A percentile compares a stretch with the other conserved stretches of the same genome.
Evolutionary conservation across 768 basidiomycete genomes (phyloP).

Genomic region (Lanmaoa pseudosensibilis): DNA sequence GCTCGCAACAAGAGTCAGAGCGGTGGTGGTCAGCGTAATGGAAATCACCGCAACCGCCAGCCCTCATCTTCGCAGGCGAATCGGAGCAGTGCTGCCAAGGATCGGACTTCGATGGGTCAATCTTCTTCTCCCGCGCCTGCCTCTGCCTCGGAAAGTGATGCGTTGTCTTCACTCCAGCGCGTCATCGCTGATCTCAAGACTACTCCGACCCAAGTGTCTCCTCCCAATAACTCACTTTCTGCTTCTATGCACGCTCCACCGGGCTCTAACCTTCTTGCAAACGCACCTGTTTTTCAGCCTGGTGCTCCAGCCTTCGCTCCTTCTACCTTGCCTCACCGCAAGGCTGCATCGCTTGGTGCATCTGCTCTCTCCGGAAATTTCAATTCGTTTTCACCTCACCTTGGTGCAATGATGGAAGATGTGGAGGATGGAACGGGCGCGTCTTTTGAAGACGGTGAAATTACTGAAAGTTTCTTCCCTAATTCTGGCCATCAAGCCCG

Average conservation of each 20-base stretch:
- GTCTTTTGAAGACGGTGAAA: conserved; percentile 77
- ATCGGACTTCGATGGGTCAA: conserved; percentile 41
- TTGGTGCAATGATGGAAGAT: conserved; percentile 84
- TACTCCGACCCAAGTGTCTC: conserved; percentile 50
- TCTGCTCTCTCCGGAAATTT: conserved; percentile 58
- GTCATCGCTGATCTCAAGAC: conserved; percentile 94
- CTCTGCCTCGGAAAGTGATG: conserved; percentile 68
- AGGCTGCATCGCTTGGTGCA: conserved; percentile 72
- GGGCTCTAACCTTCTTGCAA: conserved; percentile 55
- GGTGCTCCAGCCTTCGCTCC: conserved; percentile 58
- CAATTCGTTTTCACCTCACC: conserved; percentile 73
- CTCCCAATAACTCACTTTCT: conserved; percentile 39
- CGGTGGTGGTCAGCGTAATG: conserved; percentile 45
- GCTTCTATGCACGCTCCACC: conserved; percentile 46
- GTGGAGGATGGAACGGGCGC: conserved; percentile 57
- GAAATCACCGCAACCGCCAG: conserved; percentile 55
- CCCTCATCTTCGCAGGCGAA: conserved; percentile 57
- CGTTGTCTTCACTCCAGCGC: conserved; percentile 83
- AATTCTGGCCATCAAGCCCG: conserved; percentile 62
- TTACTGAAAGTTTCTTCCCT: conserved; percentile 55
- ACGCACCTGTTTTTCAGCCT: conserved; percentile 76
- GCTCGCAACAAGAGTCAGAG: conserved; percentile 56
- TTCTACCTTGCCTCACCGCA: conserved; percentile 58
- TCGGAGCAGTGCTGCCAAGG: conserved; percentile 52
- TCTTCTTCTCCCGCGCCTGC: conserved; percentile 48